Conservation (phyloP, 306 rosid species). For the Cucurbita maxima region DNA sequence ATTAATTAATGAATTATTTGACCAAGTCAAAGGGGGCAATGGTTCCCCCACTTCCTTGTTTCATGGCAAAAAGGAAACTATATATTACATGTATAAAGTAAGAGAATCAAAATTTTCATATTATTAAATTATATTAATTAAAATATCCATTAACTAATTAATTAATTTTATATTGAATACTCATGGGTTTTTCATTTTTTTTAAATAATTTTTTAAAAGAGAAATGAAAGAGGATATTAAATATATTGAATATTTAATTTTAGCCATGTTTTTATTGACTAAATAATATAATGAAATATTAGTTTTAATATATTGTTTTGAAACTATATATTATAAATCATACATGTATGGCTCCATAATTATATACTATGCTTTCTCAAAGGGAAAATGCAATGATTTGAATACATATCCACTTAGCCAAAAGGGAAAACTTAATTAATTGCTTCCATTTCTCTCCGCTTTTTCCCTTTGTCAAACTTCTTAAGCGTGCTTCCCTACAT, state of each 20-base stretch:
- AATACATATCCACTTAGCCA: background rate
- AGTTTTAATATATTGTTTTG: background rate
- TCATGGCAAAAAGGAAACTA: background rate
- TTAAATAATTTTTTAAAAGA: no score
- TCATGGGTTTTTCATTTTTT: background rate
- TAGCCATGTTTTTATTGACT: background rate
- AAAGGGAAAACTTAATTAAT: background rate
- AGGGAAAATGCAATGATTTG: background rate
- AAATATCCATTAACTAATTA: background rate
- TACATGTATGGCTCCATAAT: background rate
- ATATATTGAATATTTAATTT: background rate
- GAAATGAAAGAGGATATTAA: background rate
- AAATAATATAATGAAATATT: background rate
- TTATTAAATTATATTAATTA: background rate
- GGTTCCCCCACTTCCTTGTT: background rate
- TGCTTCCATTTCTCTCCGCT: background rate
- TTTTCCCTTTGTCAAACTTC: background rate
- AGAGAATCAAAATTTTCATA: background rate
- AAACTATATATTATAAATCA: background rate
- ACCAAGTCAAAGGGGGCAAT: background rate
- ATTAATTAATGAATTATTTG: background rate
- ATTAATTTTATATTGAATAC: background rate
- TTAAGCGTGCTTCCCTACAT: slow-evolving; percentile 5
- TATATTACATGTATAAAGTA: background rate
- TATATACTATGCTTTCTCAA: background rate